Base-by-base conservation (phyloP, 169 alveolate genomes). In the Eimeria tenella region DNA sequence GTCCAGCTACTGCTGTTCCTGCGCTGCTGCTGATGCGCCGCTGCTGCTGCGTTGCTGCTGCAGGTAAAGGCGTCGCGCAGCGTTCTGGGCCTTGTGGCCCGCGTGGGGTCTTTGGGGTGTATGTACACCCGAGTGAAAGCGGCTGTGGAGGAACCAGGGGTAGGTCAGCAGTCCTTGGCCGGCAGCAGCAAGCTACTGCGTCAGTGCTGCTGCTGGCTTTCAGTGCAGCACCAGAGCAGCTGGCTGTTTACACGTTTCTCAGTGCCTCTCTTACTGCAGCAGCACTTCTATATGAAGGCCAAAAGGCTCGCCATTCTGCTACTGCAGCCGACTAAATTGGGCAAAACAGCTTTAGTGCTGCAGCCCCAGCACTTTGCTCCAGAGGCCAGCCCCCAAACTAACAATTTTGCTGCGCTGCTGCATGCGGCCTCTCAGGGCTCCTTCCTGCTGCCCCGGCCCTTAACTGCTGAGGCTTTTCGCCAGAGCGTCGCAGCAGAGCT, bases 71-170 rank as follows among this genome's bases (percentile, higher is more conserved):
- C 84, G 23, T 42, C 84, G 9, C 53, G 15, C 11, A 74, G 84
- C 25, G 60, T 74, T 5, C 84, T 17, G 62, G 58, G 84, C 15
- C 84, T 74, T 4, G 84, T 74, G 21, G 84, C 84, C 11, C 84
- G 84, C 53, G 58, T 74, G n/a, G 19, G 56, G 42, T 25, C 84
- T 31, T 74, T 74, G 84, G 84, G 84, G 60, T 31, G 84, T 74
- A 13, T 74, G 60, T 74, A 74, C 84, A 74, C 60, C 58, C 84
- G 84, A 23, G 84, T 74, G 21, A 17, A 23, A 70, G 49, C 52
- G 31, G 21, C 42, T 23, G 42, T 70, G 21, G 79, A 70, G 42
- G 79, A 23, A 4, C 79, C 49, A 3, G 15, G 15, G 79, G 79
- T 70, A 23, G 15, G 79, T 0, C 70, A 60, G 70, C 70, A 60